Evolutionary conservation across 805 yeast species (phyloP).

Genomic region (Helenozyma baotianmanensis): DNA sequence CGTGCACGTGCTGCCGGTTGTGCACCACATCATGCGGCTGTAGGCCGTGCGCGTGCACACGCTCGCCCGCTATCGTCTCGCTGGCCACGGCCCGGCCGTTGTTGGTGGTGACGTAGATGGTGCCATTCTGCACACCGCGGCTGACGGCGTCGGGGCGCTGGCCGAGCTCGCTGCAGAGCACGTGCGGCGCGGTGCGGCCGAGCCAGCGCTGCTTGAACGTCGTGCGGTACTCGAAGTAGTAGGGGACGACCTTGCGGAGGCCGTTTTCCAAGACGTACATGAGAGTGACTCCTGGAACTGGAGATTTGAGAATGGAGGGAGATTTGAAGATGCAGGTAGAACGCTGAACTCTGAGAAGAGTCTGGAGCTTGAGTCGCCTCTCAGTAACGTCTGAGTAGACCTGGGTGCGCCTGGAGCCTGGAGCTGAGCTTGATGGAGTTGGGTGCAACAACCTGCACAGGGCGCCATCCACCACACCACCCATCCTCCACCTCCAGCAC

Average conservation of each 20-base stretch:
- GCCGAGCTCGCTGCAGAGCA: conserved; percentile 32
- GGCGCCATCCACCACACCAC: neutral
- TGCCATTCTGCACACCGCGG: conserved; percentile 21
- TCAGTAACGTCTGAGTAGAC: too few species aligned
- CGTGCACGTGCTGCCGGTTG: conserved; percentile 41
- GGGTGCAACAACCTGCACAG: neutral
- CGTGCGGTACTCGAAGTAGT: conserved; percentile 27
- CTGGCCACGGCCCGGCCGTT: conserved; percentile 10
- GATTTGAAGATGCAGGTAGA: too few species aligned
- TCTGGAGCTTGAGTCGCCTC: too few species aligned
- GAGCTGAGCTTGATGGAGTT: neutral
- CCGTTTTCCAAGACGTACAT: conserved; percentile 20
- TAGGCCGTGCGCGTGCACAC: conserved; percentile 3
- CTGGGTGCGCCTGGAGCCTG: too few species aligned
- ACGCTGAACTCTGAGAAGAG: too few species aligned
- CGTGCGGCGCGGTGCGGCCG: conserved; percentile 27
- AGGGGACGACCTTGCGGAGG: conserved; percentile 33
- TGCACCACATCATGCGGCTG: conserved; percentile 25
- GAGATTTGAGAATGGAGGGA: too few species aligned
- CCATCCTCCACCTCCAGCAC: too few species aligned
- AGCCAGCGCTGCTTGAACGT: conserved; percentile 38
- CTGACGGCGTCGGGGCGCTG: conserved; percentile 20
- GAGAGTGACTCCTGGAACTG: too few species aligned
- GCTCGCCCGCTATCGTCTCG: conserved; percentile 1
- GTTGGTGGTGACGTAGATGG: conserved; percentile 21